Conservation (phyloP, 108 stramenopile genomes). For the Poteriospumella lacustris region DNA sequence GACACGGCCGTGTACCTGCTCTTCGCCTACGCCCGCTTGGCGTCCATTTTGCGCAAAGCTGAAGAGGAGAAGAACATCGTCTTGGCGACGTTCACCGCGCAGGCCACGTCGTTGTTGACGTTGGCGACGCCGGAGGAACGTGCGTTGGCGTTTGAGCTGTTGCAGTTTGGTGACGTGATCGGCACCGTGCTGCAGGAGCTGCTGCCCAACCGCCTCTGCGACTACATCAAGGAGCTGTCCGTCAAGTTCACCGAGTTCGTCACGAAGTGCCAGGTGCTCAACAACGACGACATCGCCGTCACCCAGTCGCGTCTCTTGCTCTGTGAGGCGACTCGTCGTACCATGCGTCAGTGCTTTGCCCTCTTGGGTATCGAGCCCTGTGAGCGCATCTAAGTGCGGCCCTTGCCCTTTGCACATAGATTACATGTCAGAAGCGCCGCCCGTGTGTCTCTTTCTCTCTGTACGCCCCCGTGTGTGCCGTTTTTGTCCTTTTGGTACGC, state of each 20-base stretch:
- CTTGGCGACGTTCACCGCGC: slow-evolving; percentile 62
- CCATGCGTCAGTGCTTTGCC: slow-evolving; percentile 73
- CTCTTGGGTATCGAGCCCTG: slow-evolving; percentile 85
- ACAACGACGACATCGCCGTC: slow-evolving; percentile 69
- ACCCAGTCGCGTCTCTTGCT: slow-evolving; percentile 72
- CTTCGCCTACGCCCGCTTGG: slow-evolving; percentile 88
- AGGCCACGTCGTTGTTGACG: slow-evolving; percentile 40
- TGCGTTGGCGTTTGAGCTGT: slow-evolving; percentile 77
- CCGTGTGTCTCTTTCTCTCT: too few relatives aligned
- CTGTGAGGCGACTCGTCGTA: slow-evolving; percentile 75
- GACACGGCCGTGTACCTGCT: slow-evolving; percentile 97
- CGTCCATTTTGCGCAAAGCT: slow-evolving; percentile 83
- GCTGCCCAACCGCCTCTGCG: slow-evolving; percentile 86
- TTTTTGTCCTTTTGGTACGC: too few relatives aligned
- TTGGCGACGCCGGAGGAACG: slow-evolving; percentile 75
- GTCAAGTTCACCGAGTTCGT: slow-evolving; percentile 87
- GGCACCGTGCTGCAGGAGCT: slow-evolving; percentile 62
- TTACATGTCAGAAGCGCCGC: too few relatives aligned
- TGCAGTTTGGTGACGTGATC: slow-evolving; percentile 39
- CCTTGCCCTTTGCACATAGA: too few relatives aligned
- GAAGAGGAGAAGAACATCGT: slow-evolving; percentile 67
- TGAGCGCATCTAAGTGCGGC: slow-evolving; percentile 64
- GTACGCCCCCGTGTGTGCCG: too few relatives aligned
- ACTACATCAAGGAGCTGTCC: slow-evolving; percentile 83
- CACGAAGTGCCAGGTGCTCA: slow-evolving; percentile 84